phyloP scores from a whole-genome alignment of 805 yeast genomes.

The Alloascoidea africana region DNA sequence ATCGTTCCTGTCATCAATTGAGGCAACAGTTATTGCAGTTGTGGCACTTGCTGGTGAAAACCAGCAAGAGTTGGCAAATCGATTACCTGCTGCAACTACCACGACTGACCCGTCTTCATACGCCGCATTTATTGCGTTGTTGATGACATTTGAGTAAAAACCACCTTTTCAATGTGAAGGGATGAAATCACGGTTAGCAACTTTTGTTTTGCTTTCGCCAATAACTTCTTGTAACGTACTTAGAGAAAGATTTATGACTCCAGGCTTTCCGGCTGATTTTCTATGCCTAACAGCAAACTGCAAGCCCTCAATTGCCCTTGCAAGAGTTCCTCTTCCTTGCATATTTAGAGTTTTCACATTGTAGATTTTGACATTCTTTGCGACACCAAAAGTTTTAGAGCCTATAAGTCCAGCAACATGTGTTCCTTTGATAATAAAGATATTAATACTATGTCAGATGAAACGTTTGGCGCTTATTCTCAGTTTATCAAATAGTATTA shows the following conservation, averaged over 20 bases:
- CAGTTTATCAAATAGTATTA: background rate
- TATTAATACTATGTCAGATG: background rate
- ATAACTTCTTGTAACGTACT: slow-evolving; percentile 16
- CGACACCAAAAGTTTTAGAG: slow-evolving; percentile 68
- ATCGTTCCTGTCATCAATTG: slow-evolving; percentile 53
- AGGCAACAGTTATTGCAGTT: slow-evolving; percentile 61
- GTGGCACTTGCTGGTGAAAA: slow-evolving; percentile 62
- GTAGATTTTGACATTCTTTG: slow-evolving; percentile 48
- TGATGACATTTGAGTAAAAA: slow-evolving; percentile 19
- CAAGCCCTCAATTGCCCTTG: slow-evolving; percentile 49
- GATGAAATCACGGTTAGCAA: too few relatives aligned
- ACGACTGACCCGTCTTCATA: slow-evolving; percentile 56
- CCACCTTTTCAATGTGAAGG: background rate
- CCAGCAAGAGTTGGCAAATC: slow-evolving; percentile 49
- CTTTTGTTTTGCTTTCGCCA: too few relatives aligned
- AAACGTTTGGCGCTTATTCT: background rate
- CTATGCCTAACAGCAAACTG: slow-evolving; percentile 56
- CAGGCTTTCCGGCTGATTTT: slow-evolving; percentile 12
- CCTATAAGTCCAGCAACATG: slow-evolving; percentile 88
- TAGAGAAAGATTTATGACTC: slow-evolving; percentile 1
- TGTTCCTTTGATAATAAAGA: slow-evolving; percentile 34
- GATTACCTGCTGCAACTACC: slow-evolving; percentile 66
- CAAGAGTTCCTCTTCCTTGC: slow-evolving; percentile 56
- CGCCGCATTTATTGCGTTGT: slow-evolving; percentile 11
- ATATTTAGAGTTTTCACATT: slow-evolving; percentile 64